Conservation (phyloP, 2,329 filamentous ascomycete species). For the Aspergillus sp. region DNA sequence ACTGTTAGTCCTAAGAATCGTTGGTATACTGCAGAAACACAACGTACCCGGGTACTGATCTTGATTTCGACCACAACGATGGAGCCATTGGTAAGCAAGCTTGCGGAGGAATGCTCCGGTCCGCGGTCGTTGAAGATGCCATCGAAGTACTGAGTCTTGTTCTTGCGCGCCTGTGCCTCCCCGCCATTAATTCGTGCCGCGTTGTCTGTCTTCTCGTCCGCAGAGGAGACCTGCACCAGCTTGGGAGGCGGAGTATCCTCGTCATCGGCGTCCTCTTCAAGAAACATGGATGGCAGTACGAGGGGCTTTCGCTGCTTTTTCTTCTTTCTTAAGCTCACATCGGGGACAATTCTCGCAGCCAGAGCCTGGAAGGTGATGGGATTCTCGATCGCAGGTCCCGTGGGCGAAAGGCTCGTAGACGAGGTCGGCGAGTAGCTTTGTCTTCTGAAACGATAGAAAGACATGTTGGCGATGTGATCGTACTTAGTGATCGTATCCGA, state of each 20-base stretch:
- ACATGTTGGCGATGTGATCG: not conserved
- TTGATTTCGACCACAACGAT: slow-evolving; percentile 58
- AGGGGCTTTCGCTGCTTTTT: slow-evolving; percentile 12
- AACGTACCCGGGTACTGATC: slow-evolving; percentile 57
- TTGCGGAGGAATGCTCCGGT: slow-evolving; percentile 32
- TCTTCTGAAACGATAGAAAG: slow-evolving; percentile 12
- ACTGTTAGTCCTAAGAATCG: not conserved
- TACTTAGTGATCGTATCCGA: no score
- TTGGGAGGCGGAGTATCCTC: slow-evolving; percentile 14
- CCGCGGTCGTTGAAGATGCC: slow-evolving; percentile 34
- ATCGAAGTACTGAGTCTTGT: slow-evolving; percentile 35
- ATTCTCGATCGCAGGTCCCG: slow-evolving; percentile 14
- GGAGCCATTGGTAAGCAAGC: slow-evolving; percentile 49
- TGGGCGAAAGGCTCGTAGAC: slow-evolving; percentile 11
- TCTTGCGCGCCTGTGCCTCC: slow-evolving; percentile 19
- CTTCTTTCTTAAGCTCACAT: slow-evolving; percentile 14
- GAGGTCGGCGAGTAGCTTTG: slow-evolving; percentile 12
- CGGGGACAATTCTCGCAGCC: slow-evolving; percentile 7
- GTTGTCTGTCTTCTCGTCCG: slow-evolving; percentile 10
- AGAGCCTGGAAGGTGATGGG: slow-evolving; percentile 14
- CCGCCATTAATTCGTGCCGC: slow-evolving; percentile 10
- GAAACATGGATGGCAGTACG: slow-evolving; percentile 17
- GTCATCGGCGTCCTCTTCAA: slow-evolving; percentile 17
- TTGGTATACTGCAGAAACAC: not conserved
- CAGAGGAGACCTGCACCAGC: slow-evolving; percentile 7